Percentiles rank a stretch among this genome's conserved stretches.
Evolutionary conservation across 2,329 filamentous ascomycete genomes (phyloP).

Genomic region (Biscogniauxia mediterranea): DNA sequence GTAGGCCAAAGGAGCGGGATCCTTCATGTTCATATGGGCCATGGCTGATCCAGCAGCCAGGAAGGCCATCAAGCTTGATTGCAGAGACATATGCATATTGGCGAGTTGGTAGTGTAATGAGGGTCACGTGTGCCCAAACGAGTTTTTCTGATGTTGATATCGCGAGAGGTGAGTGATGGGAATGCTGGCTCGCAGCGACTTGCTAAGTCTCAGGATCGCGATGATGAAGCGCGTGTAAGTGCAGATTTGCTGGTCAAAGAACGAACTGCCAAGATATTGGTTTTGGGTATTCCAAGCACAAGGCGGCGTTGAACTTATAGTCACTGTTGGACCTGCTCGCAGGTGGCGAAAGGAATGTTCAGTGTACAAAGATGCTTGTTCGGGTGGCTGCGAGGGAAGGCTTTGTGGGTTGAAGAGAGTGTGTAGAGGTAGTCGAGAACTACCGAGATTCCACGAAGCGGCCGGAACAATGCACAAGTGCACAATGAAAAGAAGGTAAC

Average conservation of each 20-base stretch:
- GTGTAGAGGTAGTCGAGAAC: slow-evolving; percentile 9
- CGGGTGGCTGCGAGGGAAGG: slow-evolving; percentile 1
- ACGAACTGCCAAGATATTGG: slow-evolving; percentile 1
- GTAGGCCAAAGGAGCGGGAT: slow-evolving; percentile 52
- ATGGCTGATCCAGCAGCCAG: slow-evolving; percentile 44
- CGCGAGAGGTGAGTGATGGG: slow-evolving; percentile 9
- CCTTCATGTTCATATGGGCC: slow-evolving; percentile 57
- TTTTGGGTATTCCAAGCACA: background rate
- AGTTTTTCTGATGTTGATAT: slow-evolving; percentile 18
- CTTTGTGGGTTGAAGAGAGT: slow-evolving; percentile 14
- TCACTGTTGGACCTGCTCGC: slow-evolving; percentile 2
- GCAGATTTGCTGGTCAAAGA: background rate
- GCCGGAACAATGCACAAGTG: slow-evolving; percentile 18
- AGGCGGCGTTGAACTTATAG: background rate
- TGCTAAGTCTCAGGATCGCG: background rate
- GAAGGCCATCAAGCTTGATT: slow-evolving; percentile 36
- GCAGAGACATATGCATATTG: slow-evolving; percentile 49
- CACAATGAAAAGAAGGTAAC: slow-evolving; percentile 14
- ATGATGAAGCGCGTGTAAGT: background rate
- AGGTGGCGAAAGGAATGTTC: slow-evolving; percentile 6
- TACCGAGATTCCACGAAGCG: slow-evolving; percentile 10
- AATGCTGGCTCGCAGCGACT: slow-evolving; percentile 14
- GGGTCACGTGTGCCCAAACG: slow-evolving; percentile 9
- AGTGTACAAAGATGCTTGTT: slow-evolving; percentile 9
- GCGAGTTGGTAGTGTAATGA: slow-evolving; percentile 11